Base-by-base conservation (phyloP, 805 yeast species). In the Candida orba region DNA sequence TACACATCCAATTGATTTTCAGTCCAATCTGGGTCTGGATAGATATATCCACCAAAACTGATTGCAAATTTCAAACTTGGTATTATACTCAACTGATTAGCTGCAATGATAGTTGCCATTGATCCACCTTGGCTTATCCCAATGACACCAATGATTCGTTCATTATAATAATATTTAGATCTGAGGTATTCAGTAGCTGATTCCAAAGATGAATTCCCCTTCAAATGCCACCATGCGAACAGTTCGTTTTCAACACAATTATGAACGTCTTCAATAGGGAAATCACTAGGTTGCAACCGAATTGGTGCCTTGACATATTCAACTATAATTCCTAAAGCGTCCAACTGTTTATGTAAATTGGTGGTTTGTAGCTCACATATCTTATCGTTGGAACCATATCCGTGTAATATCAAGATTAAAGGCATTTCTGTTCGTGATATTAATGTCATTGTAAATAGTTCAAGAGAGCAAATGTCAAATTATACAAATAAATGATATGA, bases 71-170 rank as follows among this genome's bases (percentile, higher is more conserved):
- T 40, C 17, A 44, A 30, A 12, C 36, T 15, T 7, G 47, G 47
- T 14, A 44, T 27, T 23, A 37, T 8, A 13, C 23, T 35, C 12
- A 34, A 14, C 24, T 40, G 41, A 15, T 44, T 44, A 8, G 47
- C 44, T 29, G 36, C 35, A 5, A 41, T 17, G 7, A 44, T 18
- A 2, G 41, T 33, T 4, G 41, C 25, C 14, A 44, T n/a, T 12
- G 37, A 32, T 5, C 44, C 47, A 14, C 47, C 47, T 34, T 44
- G 47, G 22, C 44, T 40, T 8, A 44, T 20, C 4, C 47, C 47
- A 13, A 44, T 37, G 6, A 41, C 37, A 14, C 47, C 47, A 34
- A 44, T 36, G 13, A 44, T 24, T 6, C 8, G 5, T 4, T 37
- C 29, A n/a, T 37, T 34, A 4, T 22, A 14, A 8, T 30, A 24